A percentile compares a stretch with the other conserved stretches of the same genome.
Conservation (phyloP, 2,329 filamentous ascomycete genomes). For the Tolypocladium endophyticum region DNA sequence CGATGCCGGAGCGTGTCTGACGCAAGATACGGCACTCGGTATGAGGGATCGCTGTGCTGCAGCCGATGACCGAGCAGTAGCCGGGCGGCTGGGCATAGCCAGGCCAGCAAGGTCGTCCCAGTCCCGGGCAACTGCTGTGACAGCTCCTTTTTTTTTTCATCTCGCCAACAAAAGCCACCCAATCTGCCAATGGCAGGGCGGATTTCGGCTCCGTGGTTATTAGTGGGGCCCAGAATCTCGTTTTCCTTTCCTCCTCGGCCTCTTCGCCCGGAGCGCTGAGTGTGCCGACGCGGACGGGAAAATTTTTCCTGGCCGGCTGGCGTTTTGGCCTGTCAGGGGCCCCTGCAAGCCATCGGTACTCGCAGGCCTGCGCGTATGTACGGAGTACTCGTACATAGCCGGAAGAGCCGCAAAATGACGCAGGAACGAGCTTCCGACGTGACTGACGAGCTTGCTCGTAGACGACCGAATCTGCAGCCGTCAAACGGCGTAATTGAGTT, state of each 20-base stretch:
- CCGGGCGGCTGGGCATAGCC: neutral
- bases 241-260: neutral
- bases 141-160: neutral
- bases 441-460: neutral
- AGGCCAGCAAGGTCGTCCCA: neutral
- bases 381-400: no score
- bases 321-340: neutral
- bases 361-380: neutral
- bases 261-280: neutral
- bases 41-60: neutral
- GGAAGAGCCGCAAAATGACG: neutral
- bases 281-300: neutral
- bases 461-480: neutral
- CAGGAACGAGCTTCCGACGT: neutral
- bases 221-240: neutral
- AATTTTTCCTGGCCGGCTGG: constrained; percentile 1
- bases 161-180: neutral
- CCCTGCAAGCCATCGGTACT: neutral
- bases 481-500: neutral
- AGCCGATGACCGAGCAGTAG: neutral
- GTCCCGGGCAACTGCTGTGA: neutral
- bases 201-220: neutral
- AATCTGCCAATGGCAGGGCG: constrained; percentile 1
- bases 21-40: neutral
- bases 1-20: neutral